Conservation (phyloP, 208 protist species). For the Polymyxa betae region DNA sequence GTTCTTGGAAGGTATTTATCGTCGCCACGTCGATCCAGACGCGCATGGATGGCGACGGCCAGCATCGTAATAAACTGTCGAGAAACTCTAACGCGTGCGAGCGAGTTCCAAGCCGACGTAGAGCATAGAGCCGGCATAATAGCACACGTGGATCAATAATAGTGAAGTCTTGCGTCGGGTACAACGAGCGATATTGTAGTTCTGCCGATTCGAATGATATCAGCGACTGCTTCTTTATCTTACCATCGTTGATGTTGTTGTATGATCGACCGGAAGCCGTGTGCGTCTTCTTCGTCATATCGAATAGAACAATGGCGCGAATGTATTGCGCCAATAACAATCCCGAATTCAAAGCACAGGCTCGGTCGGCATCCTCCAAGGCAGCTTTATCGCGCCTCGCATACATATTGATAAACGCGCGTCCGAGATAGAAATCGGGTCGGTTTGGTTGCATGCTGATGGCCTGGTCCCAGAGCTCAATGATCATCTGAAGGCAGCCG, state of each 20-base stretch:
- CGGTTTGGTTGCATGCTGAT: background rate
- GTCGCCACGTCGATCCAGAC: slow-evolving; percentile 31
- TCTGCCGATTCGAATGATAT: background rate
- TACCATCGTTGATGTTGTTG: background rate
- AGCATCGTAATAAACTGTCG: background rate
- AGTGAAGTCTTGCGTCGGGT: too few species aligned
- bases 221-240: background rate
- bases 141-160: background rate
- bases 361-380: background rate
- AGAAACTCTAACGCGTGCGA: background rate
- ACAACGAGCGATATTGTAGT: background rate
- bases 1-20: slow-evolving; percentile 3
- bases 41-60: background rate
- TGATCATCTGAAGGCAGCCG: background rate
- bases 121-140: background rate
- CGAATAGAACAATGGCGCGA: slow-evolving; percentile 36
- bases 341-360: background rate
- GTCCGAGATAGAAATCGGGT: background rate
- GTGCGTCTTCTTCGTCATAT: background rate
- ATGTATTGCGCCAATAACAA: background rate
- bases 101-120: background rate
- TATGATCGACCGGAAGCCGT: slow-evolving; percentile 35
- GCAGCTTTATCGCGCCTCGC: background rate
- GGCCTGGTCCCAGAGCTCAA: slow-evolving; percentile 1
- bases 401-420: slow-evolving; percentile 29